phyloP scores from a whole-genome alignment of 1,284 basidiomycete genomes.

The Neonothopanus nambi region DNA sequence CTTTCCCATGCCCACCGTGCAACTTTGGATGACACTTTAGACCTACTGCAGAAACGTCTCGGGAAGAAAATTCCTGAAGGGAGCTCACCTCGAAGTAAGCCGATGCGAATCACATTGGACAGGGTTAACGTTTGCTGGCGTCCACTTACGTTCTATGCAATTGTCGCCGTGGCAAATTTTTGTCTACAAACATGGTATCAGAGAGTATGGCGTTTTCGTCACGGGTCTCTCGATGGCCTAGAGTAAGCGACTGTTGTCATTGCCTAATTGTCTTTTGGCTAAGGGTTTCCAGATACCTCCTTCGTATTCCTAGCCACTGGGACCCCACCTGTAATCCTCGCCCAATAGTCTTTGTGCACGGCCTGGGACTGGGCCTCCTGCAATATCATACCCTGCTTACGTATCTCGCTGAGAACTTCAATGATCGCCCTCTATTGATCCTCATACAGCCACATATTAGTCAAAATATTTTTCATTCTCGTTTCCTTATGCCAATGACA shows the following conservation, averaged over 20 bases:
- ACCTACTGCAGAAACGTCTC: slow-evolving; percentile 71
- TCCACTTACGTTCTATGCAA: slow-evolving; percentile 72
- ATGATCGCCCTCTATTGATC: slow-evolving; percentile 76
- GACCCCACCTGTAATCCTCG: slow-evolving; percentile 50
- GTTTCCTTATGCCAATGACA: slow-evolving; percentile 70
- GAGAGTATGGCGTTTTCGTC: slow-evolving; percentile 47
- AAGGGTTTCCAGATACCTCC: slow-evolving; percentile 59
- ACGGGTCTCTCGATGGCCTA: slow-evolving; percentile 53
- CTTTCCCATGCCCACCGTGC: slow-evolving; percentile 46
- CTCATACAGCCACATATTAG: slow-evolving; percentile 84
- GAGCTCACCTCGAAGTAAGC: slow-evolving; percentile 51
- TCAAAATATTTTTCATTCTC: slow-evolving; percentile 78
- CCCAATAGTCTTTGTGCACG: slow-evolving; percentile 85
- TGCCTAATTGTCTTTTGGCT: not conserved
- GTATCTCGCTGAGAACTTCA: slow-evolving; percentile 51
- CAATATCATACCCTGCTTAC: slow-evolving; percentile 61
- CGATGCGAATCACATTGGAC: slow-evolving; percentile 81
- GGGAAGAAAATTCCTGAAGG: slow-evolving; percentile 69
- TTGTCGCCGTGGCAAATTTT: slow-evolving; percentile 58
- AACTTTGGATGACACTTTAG: slow-evolving; percentile 59
- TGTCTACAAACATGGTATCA: slow-evolving; percentile 46
- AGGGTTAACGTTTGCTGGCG: slow-evolving; percentile 67
- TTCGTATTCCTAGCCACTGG: slow-evolving; percentile 72
- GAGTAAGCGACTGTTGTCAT: slow-evolving; percentile 49
- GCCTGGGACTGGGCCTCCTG: slow-evolving; percentile 78